Base-by-base conservation (phyloP, 371 early-diverging fungal species). In the Mucor plumbeus region DNA sequence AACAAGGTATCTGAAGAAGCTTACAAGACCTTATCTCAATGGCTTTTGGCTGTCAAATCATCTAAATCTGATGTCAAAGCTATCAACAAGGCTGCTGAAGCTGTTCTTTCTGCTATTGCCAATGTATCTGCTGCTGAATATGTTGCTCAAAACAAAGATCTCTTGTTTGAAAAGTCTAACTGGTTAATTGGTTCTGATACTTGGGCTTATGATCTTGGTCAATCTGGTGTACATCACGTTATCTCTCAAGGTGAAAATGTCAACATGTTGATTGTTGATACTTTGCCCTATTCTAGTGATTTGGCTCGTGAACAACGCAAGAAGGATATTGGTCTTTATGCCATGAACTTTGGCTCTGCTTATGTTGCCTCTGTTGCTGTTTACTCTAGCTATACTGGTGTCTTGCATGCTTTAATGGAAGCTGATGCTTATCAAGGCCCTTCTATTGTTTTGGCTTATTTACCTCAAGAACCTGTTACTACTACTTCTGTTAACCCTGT, bases 261-360 rank as follows among this genome's bases (percentile, higher is more conserved):
- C 81, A 96, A 95, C 79, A 83, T 97, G 81, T 80, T 97, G 62
- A 87, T 96, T 60, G 82, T 97, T 48, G 96, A 95, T 73, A 93
- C 90, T 17, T 85, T 89, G 62, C 87, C 91, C 44, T 93, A 95
- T 69, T 85, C 90, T 11, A 80, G 82, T 31, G 63, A 59, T 0
- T 64, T 68, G 11, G 87, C 84, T 39, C 85, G 85, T 53, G 90
- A 91, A 59, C 79, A 83, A 65, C 90, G 92, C 78, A 94, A 95
- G 89, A 96, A 95, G 85, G 97, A 97, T 74, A 85, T 96, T 69
- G 97, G 95, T 65, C 85, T 97, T 33, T 95, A 95, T 72, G 96
- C 95, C 41, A 93, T 97, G 94, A 93, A 91, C 83, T 96, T 94
- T 80, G 95, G 94, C 36, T 75, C 81, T 3, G 92, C 86, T 38